Evolutionary conservation across 164 flowering plant species (phyloP).

Genomic region (Malania oleifera): DNA sequence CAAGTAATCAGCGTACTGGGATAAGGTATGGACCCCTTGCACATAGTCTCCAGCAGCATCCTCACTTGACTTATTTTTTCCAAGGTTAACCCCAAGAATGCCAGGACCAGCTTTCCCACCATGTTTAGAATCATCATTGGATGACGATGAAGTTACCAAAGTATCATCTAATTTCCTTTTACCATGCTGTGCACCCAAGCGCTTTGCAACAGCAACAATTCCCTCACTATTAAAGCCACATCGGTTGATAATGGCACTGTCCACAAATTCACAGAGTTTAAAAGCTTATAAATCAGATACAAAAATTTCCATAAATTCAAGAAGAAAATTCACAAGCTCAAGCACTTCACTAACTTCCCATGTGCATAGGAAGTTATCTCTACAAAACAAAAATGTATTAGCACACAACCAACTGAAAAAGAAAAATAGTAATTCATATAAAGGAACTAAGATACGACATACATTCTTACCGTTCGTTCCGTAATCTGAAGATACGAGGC

Average conservation of each 20-base stretch:
- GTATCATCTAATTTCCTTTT: constrained; percentile 86
- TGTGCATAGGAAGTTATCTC: not conserved
- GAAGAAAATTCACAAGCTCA: not conserved
- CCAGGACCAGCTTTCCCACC: constrained; percentile 99
- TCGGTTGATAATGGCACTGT: constrained; percentile 89
- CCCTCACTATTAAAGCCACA: constrained; percentile 98
- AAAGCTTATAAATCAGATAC: constrained; percentile 6
- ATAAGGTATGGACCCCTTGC: constrained; percentile 94
- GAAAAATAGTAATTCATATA: not conserved
- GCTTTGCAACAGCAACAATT: constrained; percentile 84
- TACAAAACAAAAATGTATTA: not conserved
- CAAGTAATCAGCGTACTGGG: constrained; percentile 98
- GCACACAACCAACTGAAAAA: not conserved
- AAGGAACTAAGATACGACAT: constrained; percentile 11
- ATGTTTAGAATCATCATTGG: constrained; percentile 52
- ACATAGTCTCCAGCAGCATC: constrained; percentile 97
- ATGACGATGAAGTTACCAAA: constrained; percentile 49
- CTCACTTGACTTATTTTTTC: constrained; percentile 95
- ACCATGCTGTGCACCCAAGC: constrained; percentile 97
- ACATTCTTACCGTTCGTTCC: constrained; percentile 69
- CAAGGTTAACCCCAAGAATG: constrained; percentile 95
- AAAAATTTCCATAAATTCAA: not conserved
- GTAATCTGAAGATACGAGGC: constrained; percentile 90
- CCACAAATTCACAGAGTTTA: constrained; percentile 17
- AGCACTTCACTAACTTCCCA: constrained; percentile 1